Base-by-base conservation (phyloP, 495 filamentous ascomycete genomes). In the Penicillium fimorum region DNA sequence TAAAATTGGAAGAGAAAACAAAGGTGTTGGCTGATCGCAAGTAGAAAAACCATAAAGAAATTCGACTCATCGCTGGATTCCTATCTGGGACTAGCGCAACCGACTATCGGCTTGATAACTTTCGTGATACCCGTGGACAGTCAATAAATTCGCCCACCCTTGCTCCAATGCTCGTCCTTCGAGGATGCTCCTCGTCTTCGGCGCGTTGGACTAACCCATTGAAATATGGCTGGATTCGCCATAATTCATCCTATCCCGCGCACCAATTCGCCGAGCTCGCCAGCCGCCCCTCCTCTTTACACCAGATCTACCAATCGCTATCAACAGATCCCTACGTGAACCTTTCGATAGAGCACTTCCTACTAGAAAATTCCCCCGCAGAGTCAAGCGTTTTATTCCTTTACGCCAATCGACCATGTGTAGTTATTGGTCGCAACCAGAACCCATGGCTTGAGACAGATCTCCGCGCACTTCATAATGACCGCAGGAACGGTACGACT, bases 361-460 rank as follows among this genome's bases (percentile, higher is more conserved):
- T 98, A 5, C 84, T 97, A 1, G 81, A 87, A 52, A 82, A 86
- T 38, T 82, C 89, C 0, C 80, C 85, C 0, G 72, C 82, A 5
- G 79, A 87, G 58, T 92, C 91, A 5, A 84, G 80, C 41, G 68
- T 96, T 32, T 80, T 97, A 0, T 92, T 97, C 56, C 79, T 97
- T 17, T 98, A 97, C 73, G 77, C 82, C 56, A 97, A 98, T 71
- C 73, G 78, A 12, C 91, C 93, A 8, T 87, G 88, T 70, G 80
- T 98, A 47, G 84, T 98, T 59, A 85, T 98, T 55, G 94, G 94
- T 13, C 87, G 93, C 45, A 98, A 98, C 69, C 94, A 98, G 68
- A 98, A 98, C 68, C 94, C 94, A 38, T 98, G 92, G 92, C 77
- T 90, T 9, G 94, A 98, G 70, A 85, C 88, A 45, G 90, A 96